Evolutionary conservation across 495 filamentous ascomycete species (phyloP).

Genomic region (Aspergillus homomorphus): DNA sequence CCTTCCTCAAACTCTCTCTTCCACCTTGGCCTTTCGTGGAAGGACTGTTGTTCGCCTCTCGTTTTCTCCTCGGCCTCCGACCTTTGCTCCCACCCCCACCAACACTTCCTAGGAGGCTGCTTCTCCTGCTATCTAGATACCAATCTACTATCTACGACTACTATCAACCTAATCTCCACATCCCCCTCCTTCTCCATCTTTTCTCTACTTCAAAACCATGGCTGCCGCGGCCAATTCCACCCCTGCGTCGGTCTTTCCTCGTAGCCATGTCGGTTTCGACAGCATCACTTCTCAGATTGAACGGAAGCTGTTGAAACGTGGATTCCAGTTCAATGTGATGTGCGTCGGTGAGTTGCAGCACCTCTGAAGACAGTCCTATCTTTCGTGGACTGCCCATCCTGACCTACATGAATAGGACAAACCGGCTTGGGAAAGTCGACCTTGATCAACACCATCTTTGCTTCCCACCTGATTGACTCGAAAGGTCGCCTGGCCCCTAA

Average conservation of each 20-base stretch:
- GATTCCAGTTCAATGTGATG: slow-evolving; percentile 99
- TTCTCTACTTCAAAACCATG: slow-evolving; percentile 37
- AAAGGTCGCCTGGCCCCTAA: slow-evolving; percentile 91
- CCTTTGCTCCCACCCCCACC: background rate
- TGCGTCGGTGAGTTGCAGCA: slow-evolving; percentile 80
- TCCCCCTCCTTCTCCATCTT: slow-evolving; percentile 7
- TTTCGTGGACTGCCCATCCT: slow-evolving; percentile 8
- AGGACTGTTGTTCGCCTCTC: slow-evolving; percentile 5
- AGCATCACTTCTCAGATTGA: slow-evolving; percentile 98
- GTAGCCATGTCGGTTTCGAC: slow-evolving; percentile 98
- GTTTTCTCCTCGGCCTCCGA: slow-evolving; percentile 5
- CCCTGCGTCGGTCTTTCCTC: slow-evolving; percentile 71
- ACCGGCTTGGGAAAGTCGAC: slow-evolving; percentile 98
- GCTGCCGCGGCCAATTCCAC: slow-evolving; percentile 49
- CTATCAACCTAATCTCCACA: slow-evolving; percentile 4
- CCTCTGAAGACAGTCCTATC: background rate
- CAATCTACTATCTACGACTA: background rate
- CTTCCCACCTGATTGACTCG: slow-evolving; percentile 97
- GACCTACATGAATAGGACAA: slow-evolving; percentile 62
- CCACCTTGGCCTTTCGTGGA: background rate
- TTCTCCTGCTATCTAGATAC: slow-evolving; percentile 9
- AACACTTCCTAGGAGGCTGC: background rate
- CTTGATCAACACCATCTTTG: slow-evolving; percentile 99
- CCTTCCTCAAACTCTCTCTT: background rate
- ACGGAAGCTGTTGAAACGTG: slow-evolving; percentile 98